Evolutionary conservation across 164 flowering plant genomes (phyloP), one percentile per base, ranked within the genome.

Genomic region (Magnolia changhungtana): DNA sequence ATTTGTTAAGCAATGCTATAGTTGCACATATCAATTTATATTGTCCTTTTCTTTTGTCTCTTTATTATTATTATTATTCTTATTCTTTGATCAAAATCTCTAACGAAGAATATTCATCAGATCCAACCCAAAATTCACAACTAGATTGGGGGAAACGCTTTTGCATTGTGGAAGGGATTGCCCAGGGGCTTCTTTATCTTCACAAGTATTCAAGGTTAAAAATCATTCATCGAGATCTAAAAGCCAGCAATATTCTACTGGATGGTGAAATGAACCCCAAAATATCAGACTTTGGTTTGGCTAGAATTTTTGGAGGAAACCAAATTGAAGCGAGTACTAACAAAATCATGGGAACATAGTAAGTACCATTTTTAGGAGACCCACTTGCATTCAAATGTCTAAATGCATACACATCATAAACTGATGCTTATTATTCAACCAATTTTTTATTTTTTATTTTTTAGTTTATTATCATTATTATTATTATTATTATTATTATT

Each of bases 221-320:
- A 63, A 84, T 90, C 13, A 86, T 90, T 13, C 93, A 88, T 59
- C 78, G 89, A 7, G 90, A 90, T 81, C 85, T 90, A 5, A 90
- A 88, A 76, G 81, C 89, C 11, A 83, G 88, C 83, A 90, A 90
- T 63, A 66, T 88, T 8, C 70, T 89, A 52, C 50, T 90, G 37
- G 90, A 90, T 75, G 69, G 16, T 0, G 84, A 84, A 3, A 78
- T 87, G 86, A 82, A 74, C 49, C 79, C 91, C 1, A 85, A 87
- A 77, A 84, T 87, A 10, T 79, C 89, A 7, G 88, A 88, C 71
- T 90, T 89, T 82, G 89, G 91, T 19, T 37, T 84, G 77, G 91
- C 88, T 16, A 83, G 82, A 65, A 76, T 87, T 49, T 79, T 89
- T 72, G 78, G 69, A 1, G 78, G 18, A 2, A 80, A 81, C 19